These are phyloP conservation scores for Lobosporangium transversale DNA, from an alignment of 192 early-diverging fungal genomes.

Conservation along the genomic window DNA sequence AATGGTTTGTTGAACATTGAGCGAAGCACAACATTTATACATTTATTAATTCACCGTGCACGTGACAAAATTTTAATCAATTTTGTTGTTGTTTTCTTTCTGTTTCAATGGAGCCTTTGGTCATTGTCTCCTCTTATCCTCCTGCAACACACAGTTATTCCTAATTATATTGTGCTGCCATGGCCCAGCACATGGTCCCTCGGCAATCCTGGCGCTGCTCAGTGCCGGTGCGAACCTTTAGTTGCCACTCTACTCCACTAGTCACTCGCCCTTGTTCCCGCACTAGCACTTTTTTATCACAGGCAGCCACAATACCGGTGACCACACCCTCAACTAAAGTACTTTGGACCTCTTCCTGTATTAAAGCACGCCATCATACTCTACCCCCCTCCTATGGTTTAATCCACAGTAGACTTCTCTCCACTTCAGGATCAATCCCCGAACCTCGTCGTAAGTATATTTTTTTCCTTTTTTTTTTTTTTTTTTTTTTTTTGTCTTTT, in stretches of 20 bases:
- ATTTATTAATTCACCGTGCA: no score
- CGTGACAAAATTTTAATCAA: not conserved
- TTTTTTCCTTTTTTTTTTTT: no score
- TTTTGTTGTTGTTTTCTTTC: constrained; percentile 2
- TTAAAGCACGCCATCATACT: constrained; percentile 1
- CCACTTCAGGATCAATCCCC: constrained; percentile 8
- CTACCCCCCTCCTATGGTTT: no score
- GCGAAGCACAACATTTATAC: no score
- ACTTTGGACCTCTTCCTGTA: constrained; percentile 7
- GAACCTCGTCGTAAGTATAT: no score
- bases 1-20: not conserved
- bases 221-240: no score
- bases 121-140: not conserved
- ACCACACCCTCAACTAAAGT: not conserved
- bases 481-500: no score
- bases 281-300: no score
- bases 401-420: constrained; percentile 15
- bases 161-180: no score
- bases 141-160: not conserved
- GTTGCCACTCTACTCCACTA: not conserved
- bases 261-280: constrained; percentile 11
- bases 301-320: no score
- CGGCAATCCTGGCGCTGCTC: constrained; percentile 38
- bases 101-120: not conserved
- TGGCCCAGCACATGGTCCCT: constrained; percentile 37